phyloP scores from a whole-genome alignment of 75 land plant genomes.

The Pinus tabuliformis region DNA sequence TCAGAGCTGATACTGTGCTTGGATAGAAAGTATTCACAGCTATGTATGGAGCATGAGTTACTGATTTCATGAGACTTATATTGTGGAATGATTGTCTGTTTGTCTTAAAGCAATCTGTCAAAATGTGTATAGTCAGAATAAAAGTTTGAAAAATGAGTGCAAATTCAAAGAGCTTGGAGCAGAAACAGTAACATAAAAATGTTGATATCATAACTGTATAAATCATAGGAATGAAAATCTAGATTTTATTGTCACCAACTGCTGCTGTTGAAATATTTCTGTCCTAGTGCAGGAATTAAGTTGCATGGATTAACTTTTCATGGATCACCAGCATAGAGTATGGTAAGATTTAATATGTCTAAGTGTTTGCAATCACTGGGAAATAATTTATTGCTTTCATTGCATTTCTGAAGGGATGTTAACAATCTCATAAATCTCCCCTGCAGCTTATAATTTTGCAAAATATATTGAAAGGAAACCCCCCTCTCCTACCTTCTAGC shows the following conservation, averaged over 20 bases:
- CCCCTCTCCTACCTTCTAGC: too few relatives aligned
- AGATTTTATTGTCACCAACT: too few relatives aligned
- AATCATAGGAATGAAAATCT: not conserved
- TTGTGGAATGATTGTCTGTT: not conserved
- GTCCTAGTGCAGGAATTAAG: not conserved
- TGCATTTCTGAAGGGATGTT: not conserved
- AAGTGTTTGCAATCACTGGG: not conserved
- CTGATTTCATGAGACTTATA: not conserved
- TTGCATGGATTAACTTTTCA: too few relatives aligned
- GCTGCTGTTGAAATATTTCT: not conserved
- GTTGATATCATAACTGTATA: not conserved
- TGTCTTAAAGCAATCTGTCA: not conserved
- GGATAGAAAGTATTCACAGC: not conserved
- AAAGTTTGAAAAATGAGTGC: too few relatives aligned
- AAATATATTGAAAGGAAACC: too few relatives aligned
- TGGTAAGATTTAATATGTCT: not conserved
- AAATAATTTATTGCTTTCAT: not conserved
- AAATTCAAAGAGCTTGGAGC: too few relatives aligned
- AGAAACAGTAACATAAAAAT: not conserved
- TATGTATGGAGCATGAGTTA: not conserved
- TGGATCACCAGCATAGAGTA: not conserved
- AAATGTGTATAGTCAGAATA: not conserved
- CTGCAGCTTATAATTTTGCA: not conserved
- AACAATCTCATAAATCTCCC: not conserved
- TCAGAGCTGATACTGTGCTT: not conserved